Evolutionary conservation across 164 flowering plant genomes (phyloP).

Genomic region (Cinnamomum chago): DNA sequence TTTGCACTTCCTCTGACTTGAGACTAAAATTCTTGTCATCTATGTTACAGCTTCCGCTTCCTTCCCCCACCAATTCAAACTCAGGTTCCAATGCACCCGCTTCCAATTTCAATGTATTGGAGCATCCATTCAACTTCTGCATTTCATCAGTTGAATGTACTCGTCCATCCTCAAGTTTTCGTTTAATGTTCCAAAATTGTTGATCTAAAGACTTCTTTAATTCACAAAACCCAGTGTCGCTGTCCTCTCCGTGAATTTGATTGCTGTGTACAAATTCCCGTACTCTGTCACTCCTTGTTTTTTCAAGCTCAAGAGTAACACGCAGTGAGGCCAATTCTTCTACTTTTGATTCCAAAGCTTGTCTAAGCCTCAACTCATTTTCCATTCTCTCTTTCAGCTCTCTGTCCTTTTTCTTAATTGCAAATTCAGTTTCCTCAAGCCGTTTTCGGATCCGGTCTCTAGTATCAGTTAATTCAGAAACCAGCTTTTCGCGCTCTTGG

Average conservation of each 20-base stretch:
- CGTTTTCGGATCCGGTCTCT: conserved; percentile 58
- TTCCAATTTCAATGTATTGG: neutral
- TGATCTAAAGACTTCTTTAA: conserved; percentile 53
- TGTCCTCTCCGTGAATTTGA: conserved; percentile 19
- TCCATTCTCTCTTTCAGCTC: conserved; percentile 45
- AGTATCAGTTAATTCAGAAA: conserved; percentile 46
- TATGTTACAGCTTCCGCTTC: neutral
- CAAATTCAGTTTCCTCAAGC: conserved; percentile 44
- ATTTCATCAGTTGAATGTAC: conserved; percentile 18
- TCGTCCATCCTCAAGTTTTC: conserved; percentile 41
- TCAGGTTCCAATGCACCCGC: conserved; percentile 10
- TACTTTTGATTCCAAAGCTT: conserved; percentile 51
- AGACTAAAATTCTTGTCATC: neutral
- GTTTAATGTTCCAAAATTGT: conserved; percentile 51
- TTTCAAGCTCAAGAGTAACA: conserved; percentile 29
- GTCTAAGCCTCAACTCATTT: conserved; percentile 47
- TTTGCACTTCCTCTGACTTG: neutral
- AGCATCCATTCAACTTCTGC: conserved; percentile 15
- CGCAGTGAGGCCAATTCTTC: conserved; percentile 37
- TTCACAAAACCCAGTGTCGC: conserved; percentile 39
- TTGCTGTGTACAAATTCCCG: conserved; percentile 17
- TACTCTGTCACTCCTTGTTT: conserved; percentile 24
- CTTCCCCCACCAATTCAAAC: conserved; percentile 11
- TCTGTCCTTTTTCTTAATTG: conserved; percentile 50
- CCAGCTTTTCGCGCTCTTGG: conserved; percentile 37